Evolutionary conservation across 2,329 filamentous ascomycete species (phyloP).

Genomic region (Hypoxylon sp.): DNA sequence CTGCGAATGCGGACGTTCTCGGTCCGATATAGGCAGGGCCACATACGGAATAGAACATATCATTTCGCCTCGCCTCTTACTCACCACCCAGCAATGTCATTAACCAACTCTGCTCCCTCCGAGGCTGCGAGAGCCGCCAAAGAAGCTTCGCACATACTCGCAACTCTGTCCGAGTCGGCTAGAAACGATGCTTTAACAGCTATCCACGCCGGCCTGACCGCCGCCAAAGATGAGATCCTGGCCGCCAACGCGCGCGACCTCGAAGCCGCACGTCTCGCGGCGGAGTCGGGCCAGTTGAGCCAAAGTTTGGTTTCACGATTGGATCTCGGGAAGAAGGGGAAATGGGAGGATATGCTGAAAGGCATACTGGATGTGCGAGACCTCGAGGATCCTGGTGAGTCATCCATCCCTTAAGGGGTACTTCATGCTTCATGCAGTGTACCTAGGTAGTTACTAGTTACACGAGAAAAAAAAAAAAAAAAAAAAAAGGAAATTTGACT

Average conservation of each 20-base stretch:
- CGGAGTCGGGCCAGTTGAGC: conserved; percentile 79
- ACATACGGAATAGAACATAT: neutral
- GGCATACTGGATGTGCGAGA: conserved; percentile 89
- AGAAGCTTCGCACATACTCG: conserved; percentile 82
- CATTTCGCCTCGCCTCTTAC: neutral
- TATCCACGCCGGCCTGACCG: conserved; percentile 81
- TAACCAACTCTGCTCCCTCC: conserved; percentile 84
- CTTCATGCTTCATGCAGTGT: conserved; percentile 3
- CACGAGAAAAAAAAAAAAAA: neutral
- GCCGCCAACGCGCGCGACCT: conserved; percentile 89
- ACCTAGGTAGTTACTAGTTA: too few relatives aligned
- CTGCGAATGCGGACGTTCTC: too few relatives aligned
- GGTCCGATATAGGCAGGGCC: conserved; percentile 1
- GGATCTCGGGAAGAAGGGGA: conserved; percentile 86
- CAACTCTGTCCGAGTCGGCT: conserved; percentile 78
- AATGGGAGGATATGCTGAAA: conserved; percentile 98
- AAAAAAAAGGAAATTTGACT: neutral
- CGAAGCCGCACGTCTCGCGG: conserved; percentile 77
- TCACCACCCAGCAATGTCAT: conserved; percentile 73
- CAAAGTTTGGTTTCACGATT: conserved; percentile 88
- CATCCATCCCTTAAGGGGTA: conserved; percentile 4
- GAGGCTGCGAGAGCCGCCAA: conserved; percentile 84
- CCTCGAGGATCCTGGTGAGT: conserved; percentile 85
- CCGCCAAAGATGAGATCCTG: conserved; percentile 79
- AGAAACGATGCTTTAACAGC: conserved; percentile 88